Evolutionary conservation across 1,284 basidiomycete genomes (phyloP), one percentile per base, ranked within the genome.

Genomic region (Pulchroboletus neoregius): DNA sequence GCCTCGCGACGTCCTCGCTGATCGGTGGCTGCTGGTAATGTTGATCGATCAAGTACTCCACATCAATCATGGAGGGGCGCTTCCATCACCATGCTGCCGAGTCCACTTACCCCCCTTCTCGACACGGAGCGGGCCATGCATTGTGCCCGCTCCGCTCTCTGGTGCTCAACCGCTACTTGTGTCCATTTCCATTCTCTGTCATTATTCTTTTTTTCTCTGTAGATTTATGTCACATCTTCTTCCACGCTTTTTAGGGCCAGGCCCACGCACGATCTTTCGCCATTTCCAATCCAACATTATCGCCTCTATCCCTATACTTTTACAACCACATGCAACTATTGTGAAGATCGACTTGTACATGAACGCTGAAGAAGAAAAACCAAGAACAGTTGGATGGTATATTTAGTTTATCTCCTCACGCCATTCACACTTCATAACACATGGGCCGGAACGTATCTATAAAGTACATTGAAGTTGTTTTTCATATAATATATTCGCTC

Each of bases 1-100:
- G 41, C 54, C 55, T 56, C 49, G 43, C 46, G 43, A 40, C 27
- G 10, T 47, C 59, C 57, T 55, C 38, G 44, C 39, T 48, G 46
- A 50, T 43, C 44, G 41, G 61, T 48, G 28, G 23, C 13, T 24
- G n/a, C n/a, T 18, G 20, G 10, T 9, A 10, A 24, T 20, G 32
- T 38, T 8, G 39, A 53, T 56, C 42, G 41, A 52, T 60, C 46
- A 16, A 43, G 38, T 39, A 12, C 28, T 20, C 43, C 41, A 16
- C 41, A 39, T 39, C 22, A 27, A 41, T 30, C 22, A 38, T 31
- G 34, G 42, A 28, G 31, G 31, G 36, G 32, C 20, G 20, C 43
- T 26, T 20, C 20, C 40, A 16, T 47, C 36, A 45, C 43, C 34
- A 15, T 40, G 24, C 33, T 35, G 38, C 31, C 11, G n/a, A 39